Evolutionary conservation across 2,329 filamentous ascomycete genomes (phyloP).

Genomic region (Beauveria australis): DNA sequence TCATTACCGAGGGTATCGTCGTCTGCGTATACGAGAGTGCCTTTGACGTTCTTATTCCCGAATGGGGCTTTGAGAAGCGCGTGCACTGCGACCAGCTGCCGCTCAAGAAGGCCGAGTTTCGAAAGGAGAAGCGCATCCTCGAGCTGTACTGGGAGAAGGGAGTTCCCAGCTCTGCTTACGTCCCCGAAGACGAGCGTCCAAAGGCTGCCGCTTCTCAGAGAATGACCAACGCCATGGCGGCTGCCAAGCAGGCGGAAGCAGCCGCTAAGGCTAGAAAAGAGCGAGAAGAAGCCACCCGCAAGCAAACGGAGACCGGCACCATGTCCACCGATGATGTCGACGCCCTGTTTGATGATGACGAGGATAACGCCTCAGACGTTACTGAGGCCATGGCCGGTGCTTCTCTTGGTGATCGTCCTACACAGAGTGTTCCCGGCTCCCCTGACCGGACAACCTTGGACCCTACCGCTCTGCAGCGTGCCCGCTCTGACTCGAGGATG

Average conservation of each 20-base stretch:
- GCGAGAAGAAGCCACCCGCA: slow-evolving; percentile 81
- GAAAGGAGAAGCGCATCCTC: slow-evolving; percentile 88
- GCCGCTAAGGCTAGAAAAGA: slow-evolving; percentile 76
- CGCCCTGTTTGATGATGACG: slow-evolving; percentile 81
- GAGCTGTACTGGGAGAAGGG: slow-evolving; percentile 99
- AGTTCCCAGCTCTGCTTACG: slow-evolving; percentile 88
- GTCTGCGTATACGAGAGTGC: slow-evolving; percentile 97
- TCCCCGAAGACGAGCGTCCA: slow-evolving; percentile 93
- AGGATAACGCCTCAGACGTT: slow-evolving; percentile 78
- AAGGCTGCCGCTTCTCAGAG: slow-evolving; percentile 70
- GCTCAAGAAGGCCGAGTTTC: slow-evolving; percentile 97
- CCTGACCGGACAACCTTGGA: slow-evolving; percentile 67
- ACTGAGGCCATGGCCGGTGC: slow-evolving; percentile 90
- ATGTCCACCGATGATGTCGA: slow-evolving; percentile 90
- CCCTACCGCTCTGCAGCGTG: slow-evolving; percentile 68
- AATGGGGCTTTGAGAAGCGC: slow-evolving; percentile 98
- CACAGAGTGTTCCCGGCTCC: slow-evolving; percentile 90
- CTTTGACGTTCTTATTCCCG: slow-evolving; percentile 94
- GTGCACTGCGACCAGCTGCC: slow-evolving; percentile 98
- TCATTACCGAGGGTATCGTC: slow-evolving; percentile 93
- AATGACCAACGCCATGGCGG: slow-evolving; percentile 65
- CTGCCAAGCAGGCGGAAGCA: slow-evolving; percentile 72
- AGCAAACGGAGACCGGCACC: slow-evolving; percentile 89
- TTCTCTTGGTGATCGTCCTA: slow-evolving; percentile 79
- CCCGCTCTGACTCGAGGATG: slow-evolving; percentile 90